Base-by-base conservation (phyloP, 495 filamentous ascomycete genomes). In the Penicillium lagena region DNA sequence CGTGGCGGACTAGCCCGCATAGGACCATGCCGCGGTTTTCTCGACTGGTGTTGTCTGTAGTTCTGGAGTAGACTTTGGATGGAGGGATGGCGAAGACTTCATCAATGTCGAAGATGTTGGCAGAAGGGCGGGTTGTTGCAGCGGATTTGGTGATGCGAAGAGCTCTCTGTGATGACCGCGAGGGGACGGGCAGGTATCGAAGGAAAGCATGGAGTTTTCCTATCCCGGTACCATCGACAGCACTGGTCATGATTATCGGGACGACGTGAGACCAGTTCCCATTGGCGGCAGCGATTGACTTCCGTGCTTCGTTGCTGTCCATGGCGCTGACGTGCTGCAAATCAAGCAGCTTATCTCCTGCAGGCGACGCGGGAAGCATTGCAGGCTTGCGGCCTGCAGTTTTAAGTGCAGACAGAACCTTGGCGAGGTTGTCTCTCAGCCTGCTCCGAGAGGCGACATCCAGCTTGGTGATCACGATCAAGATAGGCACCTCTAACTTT, bases 181-280 rank as follows among this genome's bases (percentile, higher is more conserved):
- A 54, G 1, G 88, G 87, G 27, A 93, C 70, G 0, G 94, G 90
- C 13, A 98, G 74, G 44, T 75, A 77, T 40, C 80, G 76, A 15
- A 98, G 74, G 7, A 97, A 71, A 27, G 87, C 87, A 62, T 98
- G 93, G 9, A 96, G 56, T 43, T 84, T 73, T 13, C 81, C 78
- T 43, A 97, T 83, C 1, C 91, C 91, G 10, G 79, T 80, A 1
- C 91, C 93, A 57, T 85, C 85, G 4, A 95, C 82, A 9, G 90
- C 85, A 51, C 89, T 96, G 13, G 89, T 90, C 17, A 97, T 75
- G 3, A 96, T 63, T 47, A 98, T 91, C 1, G 94, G 93, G 8
- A 97, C 86, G 5, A 78, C 67, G 4, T 66, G 64, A 13, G 68
- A 55, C 35, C 79, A 75, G 9, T 71, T 60, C 10, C 62, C 66